These are phyloP conservation scores for Metschnikowia gruessii DNA, from an alignment of 805 yeast genomes.

Conservation along the genomic window DNA sequence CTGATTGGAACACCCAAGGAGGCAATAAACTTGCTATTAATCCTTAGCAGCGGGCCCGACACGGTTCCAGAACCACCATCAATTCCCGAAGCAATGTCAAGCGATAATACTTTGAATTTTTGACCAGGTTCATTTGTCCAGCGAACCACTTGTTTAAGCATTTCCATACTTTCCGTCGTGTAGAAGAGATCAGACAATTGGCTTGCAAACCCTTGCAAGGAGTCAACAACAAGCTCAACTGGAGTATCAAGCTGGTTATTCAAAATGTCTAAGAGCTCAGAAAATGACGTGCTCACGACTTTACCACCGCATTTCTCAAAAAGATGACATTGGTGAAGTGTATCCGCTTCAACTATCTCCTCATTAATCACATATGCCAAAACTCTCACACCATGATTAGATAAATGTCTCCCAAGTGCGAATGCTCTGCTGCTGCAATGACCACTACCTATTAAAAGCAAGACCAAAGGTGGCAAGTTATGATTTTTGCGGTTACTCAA, in stretches of 20 bases:
- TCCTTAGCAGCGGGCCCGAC: slow-evolving; percentile 28
- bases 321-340: slow-evolving; percentile 50
- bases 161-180: slow-evolving; percentile 36
- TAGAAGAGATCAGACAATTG: slow-evolving; percentile 56
- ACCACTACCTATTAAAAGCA: slow-evolving; percentile 70
- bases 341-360: slow-evolving; percentile 41
- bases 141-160: slow-evolving; percentile 45
- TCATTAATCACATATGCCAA: slow-evolving; percentile 46
- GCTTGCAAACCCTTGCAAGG: slow-evolving; percentile 78
- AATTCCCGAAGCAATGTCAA: slow-evolving; percentile 80
- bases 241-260: slow-evolving; percentile 60
- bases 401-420: slow-evolving; percentile 74
- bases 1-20: slow-evolving; percentile 73
- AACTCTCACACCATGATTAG: slow-evolving; percentile 70
- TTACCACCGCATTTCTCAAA: slow-evolving; percentile 71
- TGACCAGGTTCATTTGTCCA: slow-evolving; percentile 62
- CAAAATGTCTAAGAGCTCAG: slow-evolving; percentile 35
- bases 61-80: slow-evolving; percentile 76
- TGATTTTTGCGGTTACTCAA: slow-evolving; percentile 59
- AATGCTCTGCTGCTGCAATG: slow-evolving; percentile 72
- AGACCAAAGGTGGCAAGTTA: slow-evolving; percentile 75
- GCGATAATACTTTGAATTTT: slow-evolving; percentile 51
- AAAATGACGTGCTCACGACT: slow-evolving; percentile 35
- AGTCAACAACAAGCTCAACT: slow-evolving; percentile 76
- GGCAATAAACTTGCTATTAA: slow-evolving; percentile 56